Base-by-base conservation (phyloP, 768 basidiomycete genomes). In the Polyporus arcularius region DNA sequence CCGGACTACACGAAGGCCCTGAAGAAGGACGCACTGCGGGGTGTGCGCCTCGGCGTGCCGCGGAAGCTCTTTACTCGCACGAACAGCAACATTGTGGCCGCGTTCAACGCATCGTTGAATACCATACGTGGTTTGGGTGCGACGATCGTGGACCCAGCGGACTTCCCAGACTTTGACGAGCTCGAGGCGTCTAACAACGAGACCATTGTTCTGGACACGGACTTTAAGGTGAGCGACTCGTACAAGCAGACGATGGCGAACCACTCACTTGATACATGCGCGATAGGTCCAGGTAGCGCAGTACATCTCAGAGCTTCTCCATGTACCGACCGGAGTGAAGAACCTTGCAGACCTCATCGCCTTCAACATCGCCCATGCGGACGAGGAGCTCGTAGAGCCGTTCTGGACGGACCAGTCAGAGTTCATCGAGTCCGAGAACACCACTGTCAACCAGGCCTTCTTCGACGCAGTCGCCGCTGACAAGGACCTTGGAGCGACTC, bases 121-220 rank as follows among this genome's bases (percentile, higher is more conserved):
- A 68, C 72, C 16, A 68, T 82, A 26, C 68, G 73, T 2, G 59
- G 61, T 2, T 71, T 80, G 4, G 82, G 81, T 15, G 80, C 80
- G 8, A 74, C 80, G 1, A 74, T 89, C 4, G 76, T 88, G 7
- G 87, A 89, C 66, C 85, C 86, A 0, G 83, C 85, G 1, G 84
- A 88, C 59, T 72, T 89, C 15, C 81, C 85, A 0, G 81, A 82
- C 30, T 82, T 81, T 3, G 75, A 79, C 0, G 84, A 84, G 55
- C 65, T 77, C 18, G 60, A 65, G 3, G 81, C 81, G 0, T 78
- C 79, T 21, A 56, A 60, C 0, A 84, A 85, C 57, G 85, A 88
- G 68, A 81, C 76, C 0, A 70, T 83, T 15, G 86, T 87, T 2
- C 62, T 85, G n/a, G 65, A 75, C 11, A 73, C 76, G 0, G 86